phyloP scores from a whole-genome alignment of 1,284 basidiomycete genomes.

The Tilletia walkeri region DNA sequence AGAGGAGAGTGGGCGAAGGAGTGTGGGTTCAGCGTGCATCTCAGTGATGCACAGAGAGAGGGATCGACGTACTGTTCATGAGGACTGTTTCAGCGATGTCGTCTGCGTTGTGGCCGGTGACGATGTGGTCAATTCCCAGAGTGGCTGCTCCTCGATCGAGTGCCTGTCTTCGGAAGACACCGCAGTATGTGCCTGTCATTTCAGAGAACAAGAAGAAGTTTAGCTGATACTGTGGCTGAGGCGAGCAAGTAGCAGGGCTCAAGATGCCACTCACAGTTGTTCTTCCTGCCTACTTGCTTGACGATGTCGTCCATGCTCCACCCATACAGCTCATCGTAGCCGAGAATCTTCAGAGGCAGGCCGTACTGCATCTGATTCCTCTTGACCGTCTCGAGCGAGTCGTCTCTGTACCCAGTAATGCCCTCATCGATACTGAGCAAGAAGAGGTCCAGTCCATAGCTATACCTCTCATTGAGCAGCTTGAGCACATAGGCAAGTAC shows the following conservation, averaged over 20 bases:
- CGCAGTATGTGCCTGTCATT: slow-evolving; percentile 77
- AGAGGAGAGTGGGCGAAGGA: slow-evolving; percentile 2
- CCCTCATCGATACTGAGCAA: slow-evolving; percentile 97
- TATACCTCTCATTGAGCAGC: slow-evolving; percentile 85
- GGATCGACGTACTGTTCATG: slow-evolving; percentile 82
- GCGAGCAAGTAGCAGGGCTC: too few relatives aligned
- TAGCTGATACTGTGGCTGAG: too few relatives aligned
- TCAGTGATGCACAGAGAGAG: background rate
- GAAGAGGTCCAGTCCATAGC: slow-evolving; percentile 87
- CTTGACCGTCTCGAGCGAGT: slow-evolving; percentile 97
- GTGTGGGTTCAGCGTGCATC: too few relatives aligned
- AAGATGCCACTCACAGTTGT: slow-evolving; percentile 69
- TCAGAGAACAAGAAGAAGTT: background rate
- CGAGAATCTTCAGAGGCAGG: slow-evolving; percentile 91
- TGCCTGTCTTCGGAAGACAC: slow-evolving; percentile 93
- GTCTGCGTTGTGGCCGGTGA: slow-evolving; percentile 98
- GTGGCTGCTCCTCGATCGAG: slow-evolving; percentile 88
- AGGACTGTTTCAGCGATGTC: slow-evolving; percentile 98
- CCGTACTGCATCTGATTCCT: slow-evolving; percentile 92
- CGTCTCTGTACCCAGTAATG: slow-evolving; percentile 96
- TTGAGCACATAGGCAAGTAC: slow-evolving; percentile 97
- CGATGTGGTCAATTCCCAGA: slow-evolving; percentile 91
- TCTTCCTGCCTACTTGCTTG: slow-evolving; percentile 87
- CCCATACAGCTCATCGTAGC: slow-evolving; percentile 93
- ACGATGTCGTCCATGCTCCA: slow-evolving; percentile 99